phyloP scores from a whole-genome alignment of 2,329 filamentous ascomycete genomes.

The Aspergillus hortae region DNA sequence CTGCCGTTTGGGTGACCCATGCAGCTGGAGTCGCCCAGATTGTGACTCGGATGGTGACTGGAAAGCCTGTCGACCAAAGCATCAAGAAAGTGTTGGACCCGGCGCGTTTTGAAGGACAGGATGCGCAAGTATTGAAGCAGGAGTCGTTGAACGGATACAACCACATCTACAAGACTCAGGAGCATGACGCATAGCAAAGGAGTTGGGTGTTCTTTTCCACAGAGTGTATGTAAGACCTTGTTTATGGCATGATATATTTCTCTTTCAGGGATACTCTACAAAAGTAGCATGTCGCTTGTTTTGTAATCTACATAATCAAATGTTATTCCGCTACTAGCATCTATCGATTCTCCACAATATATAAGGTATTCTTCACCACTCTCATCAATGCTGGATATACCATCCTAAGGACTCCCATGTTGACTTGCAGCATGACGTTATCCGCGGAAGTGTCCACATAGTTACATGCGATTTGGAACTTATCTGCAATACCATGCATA shows the following conservation, averaged over 20 bases:
- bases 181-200: background rate
- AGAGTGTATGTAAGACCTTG: background rate
- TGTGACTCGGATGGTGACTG: conserved; percentile 10
- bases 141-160: conserved; percentile 28
- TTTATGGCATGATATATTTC: background rate
- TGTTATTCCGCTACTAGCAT: too few relatives aligned
- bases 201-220: background rate
- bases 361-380: too few relatives aligned
- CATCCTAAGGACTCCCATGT: too few relatives aligned
- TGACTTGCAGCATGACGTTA: too few relatives aligned
- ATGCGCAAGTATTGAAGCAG: conserved; percentile 14
- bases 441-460: too few relatives aligned
- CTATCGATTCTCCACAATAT: too few relatives aligned
- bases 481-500: too few relatives aligned
- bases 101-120: conserved; percentile 20
- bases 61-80: conserved; percentile 15
- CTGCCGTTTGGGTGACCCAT: conserved; percentile 36
- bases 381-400: too few relatives aligned
- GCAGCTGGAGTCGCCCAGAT: conserved; percentile 31
- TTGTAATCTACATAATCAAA: too few relatives aligned
- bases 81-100: conserved; percentile 21
- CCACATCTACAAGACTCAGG: conserved; percentile 26
- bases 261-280: too few relatives aligned
- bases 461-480: too few relatives aligned
- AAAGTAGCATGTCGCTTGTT: too few relatives aligned